Evolutionary conservation across 2,329 filamentous ascomycete genomes (phyloP), one percentile per base, ranked within the genome.

Genomic region (Plectosphaerella plurivora): DNA sequence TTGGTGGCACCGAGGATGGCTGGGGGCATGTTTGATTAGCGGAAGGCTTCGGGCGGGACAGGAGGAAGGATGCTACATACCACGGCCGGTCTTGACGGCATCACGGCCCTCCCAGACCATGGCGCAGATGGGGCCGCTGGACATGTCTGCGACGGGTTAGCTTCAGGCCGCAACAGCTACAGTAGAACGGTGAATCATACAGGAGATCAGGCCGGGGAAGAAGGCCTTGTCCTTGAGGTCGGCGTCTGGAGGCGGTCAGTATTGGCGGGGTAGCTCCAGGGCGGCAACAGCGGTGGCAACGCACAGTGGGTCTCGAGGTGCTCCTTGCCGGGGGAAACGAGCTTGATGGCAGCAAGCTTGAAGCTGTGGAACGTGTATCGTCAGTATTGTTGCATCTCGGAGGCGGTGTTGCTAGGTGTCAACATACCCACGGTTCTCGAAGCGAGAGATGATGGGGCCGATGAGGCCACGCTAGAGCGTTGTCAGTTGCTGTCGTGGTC

Each of bases 51-150:
- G 18, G 4, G n/a, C 16, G 16, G 41, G 41, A 18, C 10, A 12
- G 41, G 18, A 44, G 44, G 44, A 44, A 22, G 44, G 22, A 8
- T 33, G 44, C 2, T 11, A 79, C 84, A 63, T 84, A 90, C 87
- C 73, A 72, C 94, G 93, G 77, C 94, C 94, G 65, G 92, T 97
- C 89, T 97, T 97, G 84, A 97, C 92, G 76, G 87, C 94, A 71
- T 99, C 92, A 84, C 89, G 89, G 72, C 94, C 94, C 79, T 99
- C 92, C 94, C 94, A 99, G 78, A 99, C 88, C 93, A 97, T 99
- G 81, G 94, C 94, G 82, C 84, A 88, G 81, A 99, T 93, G 74
- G 94, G 94, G 73, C 94, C 94, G 74, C 87, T 92, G 75, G 85
- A 80, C 94, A 97, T 99, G 86, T 97, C 91, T 96, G 61, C 57